Percentiles rank a stretch among this genome's conserved stretches.
These are phyloP conservation scores for Adenanthera pavonina DNA, from an alignment of 306 rosid species.

Conservation along the genomic window DNA sequence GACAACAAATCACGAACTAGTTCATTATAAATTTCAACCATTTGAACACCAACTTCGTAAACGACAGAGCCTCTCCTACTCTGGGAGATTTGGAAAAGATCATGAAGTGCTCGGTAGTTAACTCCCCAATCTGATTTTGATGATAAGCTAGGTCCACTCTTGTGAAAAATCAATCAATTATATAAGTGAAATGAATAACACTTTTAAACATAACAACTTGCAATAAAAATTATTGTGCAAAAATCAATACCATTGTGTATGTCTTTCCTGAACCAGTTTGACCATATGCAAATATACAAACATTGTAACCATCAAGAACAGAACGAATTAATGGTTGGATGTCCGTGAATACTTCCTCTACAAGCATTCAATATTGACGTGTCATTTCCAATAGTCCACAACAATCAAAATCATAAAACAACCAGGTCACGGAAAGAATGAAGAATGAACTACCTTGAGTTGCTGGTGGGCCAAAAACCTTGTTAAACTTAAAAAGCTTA, in stretches of 20 bases:
- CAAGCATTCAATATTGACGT: slow-evolving; percentile 7
- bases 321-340: slow-evolving; percentile 70
- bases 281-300: slow-evolving; percentile 84
- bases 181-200: slow-evolving; percentile 3
- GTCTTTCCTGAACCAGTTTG: slow-evolving; percentile 87
- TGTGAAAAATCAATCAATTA: slow-evolving; percentile 16
- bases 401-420: neutral
- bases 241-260: slow-evolving; percentile 63
- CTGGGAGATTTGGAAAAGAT: slow-evolving; percentile 73
- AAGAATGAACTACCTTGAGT: slow-evolving; percentile 57
- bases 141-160: slow-evolving; percentile 71
- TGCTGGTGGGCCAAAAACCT: slow-evolving; percentile 68
- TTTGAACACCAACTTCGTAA: slow-evolving; percentile 76
- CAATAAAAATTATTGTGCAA: slow-evolving; percentile 14
- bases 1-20: slow-evolving; percentile 78
- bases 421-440: neutral
- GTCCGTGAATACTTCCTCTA: slow-evolving; percentile 71
- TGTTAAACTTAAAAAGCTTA: slow-evolving; percentile 67
- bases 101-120: slow-evolving; percentile 73
- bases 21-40: slow-evolving; percentile 74
- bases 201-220: neutral
- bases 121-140: slow-evolving; percentile 72
- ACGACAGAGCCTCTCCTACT: slow-evolving; percentile 61
- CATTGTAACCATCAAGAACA: slow-evolving; percentile 77
- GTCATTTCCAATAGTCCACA: neutral